Evolutionary conservation across 116 monocot species (phyloP), one percentile per base, ranked within the genome.

Genomic region (Trichopus zeylanicus): DNA sequence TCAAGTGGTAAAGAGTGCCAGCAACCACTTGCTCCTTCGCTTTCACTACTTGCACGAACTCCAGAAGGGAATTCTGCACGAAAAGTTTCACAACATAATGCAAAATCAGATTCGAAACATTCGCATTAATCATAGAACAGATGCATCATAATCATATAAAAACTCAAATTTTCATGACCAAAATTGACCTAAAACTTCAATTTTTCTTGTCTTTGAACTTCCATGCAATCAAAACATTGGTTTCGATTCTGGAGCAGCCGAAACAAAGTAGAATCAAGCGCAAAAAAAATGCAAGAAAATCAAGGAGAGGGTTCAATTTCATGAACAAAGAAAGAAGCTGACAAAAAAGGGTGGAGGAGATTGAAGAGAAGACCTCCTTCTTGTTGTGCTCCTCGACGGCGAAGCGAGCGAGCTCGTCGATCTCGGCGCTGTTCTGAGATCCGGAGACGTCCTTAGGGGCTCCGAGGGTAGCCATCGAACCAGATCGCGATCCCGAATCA

Each of bases 301-400:
- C n/a, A n/a, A n/a, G n/a, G n/a, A n/a, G n/a, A n/a, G n/a, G n/a
- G n/a, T n/a, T n/a, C n/a, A n/a, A n/a, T n/a, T n/a, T n/a, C n/a
- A 56, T 11, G 61, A 47, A 52, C 1, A 46, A 35, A 26, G 13
- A 63, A n/a, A 9, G 12, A 52, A n/a, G 3, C 9, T 3, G 4
- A 20, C 16, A 13, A n/a, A 31, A 25, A 48, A 46, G 3, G 6
- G 1, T 3, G 20, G 29, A 29, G 26, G 1, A 6, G 47, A 29
- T 25, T 7, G 56, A 2, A 18, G 22, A 53, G 13, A 1, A 31
- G 18, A 81, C 82, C 82, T 82, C 67, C 64, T 70, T 79, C 73
- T 82, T 87, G 70, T 82, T 87, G 76, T 87, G 87, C 39, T 87
- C 87, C 3, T 87, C 62, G 54, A 87, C 82, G 47, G 82, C 79